Evolutionary conservation across 768 basidiomycete species (phyloP), one percentile per base, ranked within the genome.

Genomic region (Suillus luteus): DNA sequence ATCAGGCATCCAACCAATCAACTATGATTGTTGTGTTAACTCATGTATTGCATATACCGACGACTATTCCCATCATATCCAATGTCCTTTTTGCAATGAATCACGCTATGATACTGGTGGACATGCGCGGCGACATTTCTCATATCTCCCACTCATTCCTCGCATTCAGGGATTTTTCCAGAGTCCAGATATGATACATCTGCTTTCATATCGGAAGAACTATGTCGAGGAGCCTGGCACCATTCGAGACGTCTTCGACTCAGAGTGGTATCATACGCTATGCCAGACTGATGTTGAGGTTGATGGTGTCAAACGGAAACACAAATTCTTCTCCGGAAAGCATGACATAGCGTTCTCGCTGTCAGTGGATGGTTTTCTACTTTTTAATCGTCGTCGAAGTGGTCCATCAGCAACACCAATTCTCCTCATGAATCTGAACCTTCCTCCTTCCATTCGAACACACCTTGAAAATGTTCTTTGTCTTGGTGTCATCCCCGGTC

Each of bases 261-360:
- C 71, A 0, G 19, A 55, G 0, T 62, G 69, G 46, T 84, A 82
- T 60, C 62, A 64, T 5, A n/a, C 48, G 0, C 72, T 82, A 0
- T 58, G 64, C 3, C 11, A 52, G 1, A 54, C 65, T n/a, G 35
- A 67, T 11, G 77, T 82, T 38, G 24, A 59, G 4, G 61, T 80
- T 31, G 65, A 76, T 55, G 75, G 71, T 2, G 51, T 72, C 4
- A 51, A 48, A 8, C 65, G 69, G 0, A 40, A 44, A 0, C 69
- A 78, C 63, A 65, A 60, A 1, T 79, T 72, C 67, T 85, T 86
- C 61, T 67, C 69, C 0, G 74, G 75, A 40, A 38, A 54, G 1
- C 69, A 72, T 2, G 81, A 85, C 61, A 71, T 85, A 37, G 81
- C 82, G 0, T 72, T 85, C 78, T 1, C 7, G 17, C 41, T 41